Base-by-base conservation (phyloP, 2,329 filamentous ascomycete genomes). In the Pestalotiopsis fici region DNA sequence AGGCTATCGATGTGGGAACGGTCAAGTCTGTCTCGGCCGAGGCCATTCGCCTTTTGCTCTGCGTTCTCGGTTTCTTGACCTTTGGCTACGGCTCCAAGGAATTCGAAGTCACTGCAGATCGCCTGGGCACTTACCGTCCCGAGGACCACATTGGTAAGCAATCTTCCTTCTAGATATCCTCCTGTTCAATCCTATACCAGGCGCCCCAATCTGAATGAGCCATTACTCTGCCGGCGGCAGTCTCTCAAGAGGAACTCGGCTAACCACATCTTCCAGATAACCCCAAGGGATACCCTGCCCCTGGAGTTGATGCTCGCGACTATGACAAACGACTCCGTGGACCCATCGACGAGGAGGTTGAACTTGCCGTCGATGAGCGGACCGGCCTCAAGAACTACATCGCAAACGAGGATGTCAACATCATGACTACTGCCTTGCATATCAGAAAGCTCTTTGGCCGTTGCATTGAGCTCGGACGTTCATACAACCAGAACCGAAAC, bases 351-450 rank as follows among this genome's bases (percentile, higher is more conserved):
- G 94, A 97, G 82, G 76, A 85, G 28, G 86, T 88, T 63, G 95
- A 98, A 82, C 86, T 98, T 43, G 88, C 87, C 59, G 87, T 98
- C 74, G 93, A 98, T 74, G 86, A 88, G 2, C 82, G 88, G 65
- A 91, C 90, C 5, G 92, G 92, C 73, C 85, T 97, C 81, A 98
- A 98, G 83, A 96, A 95, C 78, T 98, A 98, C 81, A 98, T 98
- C 79, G 94, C 95, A 50, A 94, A 94, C 70, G 95, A 98, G 78
- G 83, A 88, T 63, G 81, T 87, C 67, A 88, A 88, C 59, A 96
- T 97, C 77, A 93, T 92, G 81, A 97, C 92, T 57, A 97, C 93
- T 61, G 92, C 94, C 67, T 84, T 86, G 60, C 89, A 97, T 74
- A 88, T 97, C 68, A 88, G 93, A 65, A 86, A 87, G 69, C 88